Base-by-base conservation (phyloP, 805 yeast species). In the Tetrapisispora nanseiensis region DNA sequence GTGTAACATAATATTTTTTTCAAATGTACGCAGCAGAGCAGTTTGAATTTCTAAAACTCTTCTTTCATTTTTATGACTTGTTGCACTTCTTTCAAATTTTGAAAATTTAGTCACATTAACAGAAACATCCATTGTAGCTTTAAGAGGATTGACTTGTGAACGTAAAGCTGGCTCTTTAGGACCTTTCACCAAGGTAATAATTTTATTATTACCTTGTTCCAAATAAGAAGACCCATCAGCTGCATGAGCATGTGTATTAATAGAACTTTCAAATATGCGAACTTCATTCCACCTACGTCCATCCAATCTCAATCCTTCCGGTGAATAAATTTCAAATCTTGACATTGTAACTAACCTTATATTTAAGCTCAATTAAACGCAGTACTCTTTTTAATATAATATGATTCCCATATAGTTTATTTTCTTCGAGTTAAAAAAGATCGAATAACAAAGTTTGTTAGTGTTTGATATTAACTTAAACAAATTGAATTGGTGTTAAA, bases 261-360 rank as follows among this genome's bases (percentile, higher is more conserved):
- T 78, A 16, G 78, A 74, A 57, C 95, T 84, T 30, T 76, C 76
- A 55, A 92, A 85, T 24, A 80, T 72, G 39, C 97, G 78, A 34
- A 89, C 71, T 61, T 92, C 98, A 55, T 90, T 86, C 87, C 92
- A 87, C 48, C 98, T 73, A 53, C 98, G 77, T 2, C 98, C 98
- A 60, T 92, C 97, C 12, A 82, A 68, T 49, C 98, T 71, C 37
- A 92, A 71, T 4, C 98, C 98, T 63, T 92, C 97, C 6, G 96
- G 96, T 0, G 97, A 89, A 58, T 85, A 90, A 35, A 92, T 63
- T 68, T 92, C 98, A 52, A 78, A 63, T 42, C 84, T 70, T 33
- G 81, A 76, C 82, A 78, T 78, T 8, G n/a, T n/a, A n/a, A n/a
- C 30, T 27, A 12, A 24, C 8, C 11, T 24, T 24, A 12, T 24